Evolutionary conservation across 352 stramenopile species (phyloP), one percentile per base, ranked within the genome.

Genomic region (Thraustochytrium striatum): DNA sequence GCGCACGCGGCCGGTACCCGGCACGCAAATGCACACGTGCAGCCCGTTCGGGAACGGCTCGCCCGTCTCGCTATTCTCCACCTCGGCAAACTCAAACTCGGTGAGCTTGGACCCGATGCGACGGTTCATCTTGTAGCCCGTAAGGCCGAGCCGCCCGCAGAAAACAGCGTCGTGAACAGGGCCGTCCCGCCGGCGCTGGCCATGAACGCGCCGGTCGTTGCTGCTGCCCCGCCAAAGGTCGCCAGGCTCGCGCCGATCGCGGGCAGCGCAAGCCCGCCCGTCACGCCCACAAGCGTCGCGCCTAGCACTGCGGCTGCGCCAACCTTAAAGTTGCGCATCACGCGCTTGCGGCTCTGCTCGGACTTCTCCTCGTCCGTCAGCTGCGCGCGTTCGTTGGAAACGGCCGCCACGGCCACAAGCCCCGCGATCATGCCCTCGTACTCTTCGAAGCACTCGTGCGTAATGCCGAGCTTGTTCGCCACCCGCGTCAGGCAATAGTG

Each of bases 381-480:
- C 30, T 75, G 19, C 25, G 30, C 11, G 1, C 25, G 41, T 30
- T 61, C 3, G 3, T 75, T 61, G 5, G 39, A 25, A n/a, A 35
- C 28, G 19, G 65, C 65, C 52, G 43, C 65, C 5, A 30, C 52
- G 11, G 65, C 52, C 13, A 75, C 52, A 3, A 75, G 50, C 2
- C 65, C 65, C 28, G 65, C 65, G 11, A 75, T 75, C 65, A 75
- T 75, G 11, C 61, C 65, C 65, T 75, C 65, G 65, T 75, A 75
- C 50, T 75, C 65, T 30, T 75, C 65, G 13, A 61, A 30, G 65
- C 65, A 75, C 41, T 65, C 65, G 65, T 30, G 32, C 32, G 65
- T 61, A 32, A 75, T 30, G 3, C 41, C 13, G 21, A 75, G 65
- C 21, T 58, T n/a, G 0, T 61, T 72, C 41, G 41, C 52, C 65